A percentile compares a stretch with the other conserved stretches of the same genome.
phyloP scores from a whole-genome alignment of 2,329 filamentous ascomycete species.

The Aspergillus hortae region DNA sequence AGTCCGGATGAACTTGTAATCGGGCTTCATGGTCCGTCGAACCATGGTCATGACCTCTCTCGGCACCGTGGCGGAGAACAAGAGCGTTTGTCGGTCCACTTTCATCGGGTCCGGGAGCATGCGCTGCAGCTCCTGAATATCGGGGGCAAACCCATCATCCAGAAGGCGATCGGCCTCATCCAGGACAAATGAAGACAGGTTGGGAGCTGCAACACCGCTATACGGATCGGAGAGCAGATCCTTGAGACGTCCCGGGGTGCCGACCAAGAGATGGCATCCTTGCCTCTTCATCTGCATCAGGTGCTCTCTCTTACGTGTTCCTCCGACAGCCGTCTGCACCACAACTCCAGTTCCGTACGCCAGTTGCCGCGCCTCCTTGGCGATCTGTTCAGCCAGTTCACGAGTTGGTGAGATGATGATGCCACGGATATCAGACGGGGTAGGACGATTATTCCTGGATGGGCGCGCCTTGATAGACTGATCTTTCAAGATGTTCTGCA shows the following conservation, averaged over 20 bases:
- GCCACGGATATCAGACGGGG: slow-evolving; percentile 52
- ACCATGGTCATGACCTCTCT: slow-evolving; percentile 77
- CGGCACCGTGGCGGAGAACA: slow-evolving; percentile 94
- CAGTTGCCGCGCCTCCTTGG: slow-evolving; percentile 69
- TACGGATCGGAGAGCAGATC: slow-evolving; percentile 70
- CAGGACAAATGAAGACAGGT: slow-evolving; percentile 57
- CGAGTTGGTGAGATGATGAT: slow-evolving; percentile 62
- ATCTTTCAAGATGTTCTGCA: slow-evolving; percentile 73
- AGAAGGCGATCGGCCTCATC: slow-evolving; percentile 67
- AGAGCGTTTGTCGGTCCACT: slow-evolving; percentile 78
- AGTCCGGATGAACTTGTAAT: slow-evolving; percentile 90
- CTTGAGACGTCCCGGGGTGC: slow-evolving; percentile 81
- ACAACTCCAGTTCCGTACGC: slow-evolving; percentile 62
- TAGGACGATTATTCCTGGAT: slow-evolving; percentile 2
- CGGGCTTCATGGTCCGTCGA: slow-evolving; percentile 69
- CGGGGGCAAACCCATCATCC: slow-evolving; percentile 64
- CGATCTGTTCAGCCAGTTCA: slow-evolving; percentile 63
- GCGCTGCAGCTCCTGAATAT: slow-evolving; percentile 59
- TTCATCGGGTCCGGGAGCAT: slow-evolving; percentile 60
- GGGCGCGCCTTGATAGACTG: slow-evolving; percentile 50
- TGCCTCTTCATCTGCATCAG: slow-evolving; percentile 64
- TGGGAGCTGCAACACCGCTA: slow-evolving; percentile 62
- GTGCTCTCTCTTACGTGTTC: slow-evolving; percentile 71
- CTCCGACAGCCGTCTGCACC: slow-evolving; percentile 81
- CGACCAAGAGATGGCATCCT: slow-evolving; percentile 86